Evolutionary conservation across 2,329 filamentous ascomycete species (phyloP), one percentile per base, ranked within the genome.

Genomic region (Diplodia sapinea): DNA sequence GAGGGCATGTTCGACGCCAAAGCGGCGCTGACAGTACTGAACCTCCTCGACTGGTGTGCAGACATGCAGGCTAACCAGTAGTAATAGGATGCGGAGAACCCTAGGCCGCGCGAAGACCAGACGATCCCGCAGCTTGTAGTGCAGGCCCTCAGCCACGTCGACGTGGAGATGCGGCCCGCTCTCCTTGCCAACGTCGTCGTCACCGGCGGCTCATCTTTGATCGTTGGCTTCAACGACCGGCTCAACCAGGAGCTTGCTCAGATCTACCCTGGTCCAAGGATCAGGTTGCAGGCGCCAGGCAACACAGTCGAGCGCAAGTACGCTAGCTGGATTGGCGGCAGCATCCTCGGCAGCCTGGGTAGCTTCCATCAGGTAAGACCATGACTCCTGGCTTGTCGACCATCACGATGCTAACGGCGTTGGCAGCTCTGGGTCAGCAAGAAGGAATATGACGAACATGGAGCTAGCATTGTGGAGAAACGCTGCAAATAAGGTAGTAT

Each of bases 361-460:
- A 97, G 94, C 15, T 99, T 99, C 82, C 95, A 99, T 82, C 95
- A 99, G 73, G 73, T 74, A 68, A 68, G 71, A 36, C 54, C 31
- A 15, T 59, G 31, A 11, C 43, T 15, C 11, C 9, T 29, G 43
- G 61, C 12, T 17, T 31, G 4, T 5, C 36, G 4, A 26, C 12
- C 31, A 23, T 23, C 47, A 38, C 4, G 47, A 11, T 36, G 15
- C 52, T 69, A 50, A 65, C 31, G 13, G 23, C 17, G 23, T 12
- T 40, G 4, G 6, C 43, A 76, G 83, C 94, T 99, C 91, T 99
- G 95, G 95, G 96, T 99, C 73, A 94, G 91, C 29, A 92, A 89
- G 80, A 96, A 97, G 84, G 95, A 99, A 83, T 98, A 97, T 74
- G 93, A 97, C 71, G 96, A 99, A 84, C 94, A 97, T 78, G 95